phyloP scores from a whole-genome alignment of 2,329 filamentous ascomycete genomes.

The Beauveria rudraprayagi region DNA sequence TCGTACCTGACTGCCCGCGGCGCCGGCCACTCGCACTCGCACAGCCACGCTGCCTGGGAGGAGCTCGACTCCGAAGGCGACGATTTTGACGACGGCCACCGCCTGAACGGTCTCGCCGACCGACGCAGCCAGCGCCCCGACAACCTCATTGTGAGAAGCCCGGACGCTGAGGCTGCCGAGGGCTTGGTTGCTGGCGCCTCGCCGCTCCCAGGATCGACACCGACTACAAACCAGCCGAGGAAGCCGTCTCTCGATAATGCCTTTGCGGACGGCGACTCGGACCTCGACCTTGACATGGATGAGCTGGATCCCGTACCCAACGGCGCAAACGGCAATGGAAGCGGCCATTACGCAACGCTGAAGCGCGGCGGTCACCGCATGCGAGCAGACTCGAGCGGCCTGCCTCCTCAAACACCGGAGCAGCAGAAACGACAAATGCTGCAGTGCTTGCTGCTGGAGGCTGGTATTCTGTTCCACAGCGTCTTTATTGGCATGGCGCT shows the following conservation, averaged over 20 bases:
- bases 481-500: constrained; percentile 84
- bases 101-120: constrained; percentile 26
- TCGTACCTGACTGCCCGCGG: constrained; percentile 75
- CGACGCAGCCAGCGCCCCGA: constrained; percentile 36
- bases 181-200: constrained; percentile 52
- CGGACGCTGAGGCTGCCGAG: constrained; percentile 43
- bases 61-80: constrained; percentile 34
- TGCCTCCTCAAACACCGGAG: constrained; percentile 35
- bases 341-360: constrained; percentile 24
- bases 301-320: constrained; percentile 43
- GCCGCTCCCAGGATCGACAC: constrained; percentile 48
- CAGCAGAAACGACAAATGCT: constrained; percentile 60
- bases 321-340: constrained; percentile 17
- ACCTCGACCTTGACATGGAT: constrained; percentile 52
- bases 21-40: constrained; percentile 53
- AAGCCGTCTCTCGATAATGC: constrained; percentile 25
- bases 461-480: constrained; percentile 77
- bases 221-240: constrained; percentile 20
- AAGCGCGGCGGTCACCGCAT: constrained; percentile 16
- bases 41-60: constrained; percentile 40
- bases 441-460: constrained; percentile 73
- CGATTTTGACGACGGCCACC: constrained; percentile 23
- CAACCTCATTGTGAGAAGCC: constrained; percentile 43
- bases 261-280: constrained; percentile 41
- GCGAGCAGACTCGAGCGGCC: constrained; percentile 17